These are phyloP conservation scores for Exserohilum rostratum DNA, from an alignment of 2,329 filamentous ascomycete genomes.

Conservation along the genomic window DNA sequence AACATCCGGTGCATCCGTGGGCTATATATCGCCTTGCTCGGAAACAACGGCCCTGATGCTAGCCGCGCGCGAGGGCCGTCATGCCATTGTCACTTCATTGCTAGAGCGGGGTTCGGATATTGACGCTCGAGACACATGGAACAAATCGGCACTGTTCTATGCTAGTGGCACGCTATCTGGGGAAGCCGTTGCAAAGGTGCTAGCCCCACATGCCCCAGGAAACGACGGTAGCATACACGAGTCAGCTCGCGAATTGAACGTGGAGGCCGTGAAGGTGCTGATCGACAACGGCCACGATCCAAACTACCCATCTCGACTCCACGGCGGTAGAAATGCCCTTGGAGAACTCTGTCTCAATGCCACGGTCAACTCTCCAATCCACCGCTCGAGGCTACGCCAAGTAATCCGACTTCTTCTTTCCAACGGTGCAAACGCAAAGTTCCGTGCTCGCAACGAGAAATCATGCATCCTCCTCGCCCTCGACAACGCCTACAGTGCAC, in stretches of 20 bases:
- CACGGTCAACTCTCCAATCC: conserved; percentile 50
- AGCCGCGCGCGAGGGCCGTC: conserved; percentile 61
- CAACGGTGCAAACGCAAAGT: conserved; percentile 61
- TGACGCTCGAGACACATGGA: conserved; percentile 62
- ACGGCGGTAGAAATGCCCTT: conserved; percentile 67
- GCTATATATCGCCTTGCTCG: conserved; percentile 60
- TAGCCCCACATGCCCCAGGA: conserved; percentile 63
- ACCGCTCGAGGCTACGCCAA: conserved; percentile 41
- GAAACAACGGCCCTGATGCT: conserved; percentile 65
- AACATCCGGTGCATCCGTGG: conserved; percentile 62
- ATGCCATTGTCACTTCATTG: conserved; percentile 64
- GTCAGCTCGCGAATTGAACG: conserved; percentile 64
- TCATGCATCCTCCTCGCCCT: conserved; percentile 66
- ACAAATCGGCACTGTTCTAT: conserved; percentile 66
- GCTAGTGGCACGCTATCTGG: conserved; percentile 58
- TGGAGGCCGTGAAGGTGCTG: conserved; percentile 62
- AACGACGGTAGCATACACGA: conserved; percentile 73
- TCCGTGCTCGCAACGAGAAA: conserved; percentile 62
- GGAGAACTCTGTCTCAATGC: conserved; percentile 68
- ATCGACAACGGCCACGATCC: conserved; percentile 66
- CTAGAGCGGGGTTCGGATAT: conserved; percentile 65
- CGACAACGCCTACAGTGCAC: conserved; percentile 59
- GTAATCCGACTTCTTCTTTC: conserved; percentile 64
- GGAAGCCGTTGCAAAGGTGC: conserved; percentile 42
- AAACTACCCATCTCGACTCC: conserved; percentile 68